These are phyloP conservation scores for Arachis monticola DNA, from an alignment of 331 rosid genomes.

Conservation along the genomic window DNA sequence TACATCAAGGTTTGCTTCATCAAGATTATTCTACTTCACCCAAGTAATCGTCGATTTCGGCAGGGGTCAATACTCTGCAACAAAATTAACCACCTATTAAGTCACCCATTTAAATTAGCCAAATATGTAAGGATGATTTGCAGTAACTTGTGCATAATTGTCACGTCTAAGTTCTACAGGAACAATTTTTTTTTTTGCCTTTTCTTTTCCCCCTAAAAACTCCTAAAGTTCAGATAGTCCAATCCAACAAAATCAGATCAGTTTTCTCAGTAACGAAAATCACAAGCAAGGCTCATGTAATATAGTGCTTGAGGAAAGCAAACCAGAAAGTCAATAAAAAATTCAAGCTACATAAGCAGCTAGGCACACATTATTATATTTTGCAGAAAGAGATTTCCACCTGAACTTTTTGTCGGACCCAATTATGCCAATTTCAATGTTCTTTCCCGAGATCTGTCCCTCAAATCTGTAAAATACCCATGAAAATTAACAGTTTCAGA, in stretches of 20 bases:
- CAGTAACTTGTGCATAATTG: neutral
- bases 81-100: slow-evolving; percentile 25
- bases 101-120: neutral
- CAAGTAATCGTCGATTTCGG: slow-evolving; percentile 90
- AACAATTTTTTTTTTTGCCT: neutral
- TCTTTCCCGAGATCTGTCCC: slow-evolving; percentile 94
- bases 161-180: neutral
- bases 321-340: neutral
- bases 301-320: neutral
- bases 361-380: neutral
- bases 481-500: slow-evolving; percentile 16
- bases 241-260: slow-evolving; percentile 26
- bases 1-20: slow-evolving; percentile 15
- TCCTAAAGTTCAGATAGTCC: neutral
- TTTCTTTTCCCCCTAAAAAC: neutral
- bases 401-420: slow-evolving; percentile 85
- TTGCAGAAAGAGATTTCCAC: slow-evolving; percentile 43
- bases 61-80: slow-evolving; percentile 91
- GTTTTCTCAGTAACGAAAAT: neutral
- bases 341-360: neutral
- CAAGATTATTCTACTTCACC: slow-evolving; percentile 83
- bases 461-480: slow-evolving; percentile 62
- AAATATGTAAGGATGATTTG: slow-evolving; percentile 6
- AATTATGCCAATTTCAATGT: slow-evolving; percentile 92
- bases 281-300: slow-evolving; percentile 20